A percentile compares a stretch with the other conserved stretches of the same genome.
These are phyloP conservation scores for Straminergon stramineum DNA, from an alignment of 225 moss, liverwort and hornwort species.

Conservation along the genomic window DNA sequence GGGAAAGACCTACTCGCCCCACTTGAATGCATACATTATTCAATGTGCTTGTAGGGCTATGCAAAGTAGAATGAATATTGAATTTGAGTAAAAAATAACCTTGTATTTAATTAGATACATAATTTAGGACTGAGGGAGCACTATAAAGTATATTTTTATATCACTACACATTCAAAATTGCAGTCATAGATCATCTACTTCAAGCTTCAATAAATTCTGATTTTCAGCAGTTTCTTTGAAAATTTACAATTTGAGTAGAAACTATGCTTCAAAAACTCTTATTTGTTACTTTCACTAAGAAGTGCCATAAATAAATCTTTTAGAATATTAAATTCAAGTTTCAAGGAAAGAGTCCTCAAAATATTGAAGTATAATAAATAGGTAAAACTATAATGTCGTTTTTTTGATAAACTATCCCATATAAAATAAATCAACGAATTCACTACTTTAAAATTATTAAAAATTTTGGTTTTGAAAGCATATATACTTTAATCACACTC, in stretches of 20 bases:
- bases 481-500: rapidly evolving
- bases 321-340: not conserved
- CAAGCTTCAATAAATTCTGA: not conserved
- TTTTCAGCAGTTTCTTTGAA: not conserved
- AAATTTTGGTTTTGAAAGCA: not conserved
- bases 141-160: rapidly evolving
- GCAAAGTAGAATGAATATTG: not conserved
- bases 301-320: not conserved
- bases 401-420: not conserved
- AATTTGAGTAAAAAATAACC: not conserved
- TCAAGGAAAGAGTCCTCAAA: not conserved
- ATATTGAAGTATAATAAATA: not conserved
- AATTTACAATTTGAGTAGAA: rapidly evolving
- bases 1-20: not conserved
- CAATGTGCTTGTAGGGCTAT: not conserved
- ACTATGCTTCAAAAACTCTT: too few relatives aligned
- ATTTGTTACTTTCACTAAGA: not conserved
- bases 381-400: too few relatives aligned
- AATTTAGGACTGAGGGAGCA: rapidly evolving
- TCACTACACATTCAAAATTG: not conserved
- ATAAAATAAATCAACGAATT: not conserved
- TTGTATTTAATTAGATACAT: not conserved
- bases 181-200: rapidly evolving
- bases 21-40: not conserved
- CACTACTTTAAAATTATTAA: not conserved